These are phyloP conservation scores for Hanseniaspora vineae DNA, from an alignment of 805 yeast species.

Conservation along the genomic window DNA sequence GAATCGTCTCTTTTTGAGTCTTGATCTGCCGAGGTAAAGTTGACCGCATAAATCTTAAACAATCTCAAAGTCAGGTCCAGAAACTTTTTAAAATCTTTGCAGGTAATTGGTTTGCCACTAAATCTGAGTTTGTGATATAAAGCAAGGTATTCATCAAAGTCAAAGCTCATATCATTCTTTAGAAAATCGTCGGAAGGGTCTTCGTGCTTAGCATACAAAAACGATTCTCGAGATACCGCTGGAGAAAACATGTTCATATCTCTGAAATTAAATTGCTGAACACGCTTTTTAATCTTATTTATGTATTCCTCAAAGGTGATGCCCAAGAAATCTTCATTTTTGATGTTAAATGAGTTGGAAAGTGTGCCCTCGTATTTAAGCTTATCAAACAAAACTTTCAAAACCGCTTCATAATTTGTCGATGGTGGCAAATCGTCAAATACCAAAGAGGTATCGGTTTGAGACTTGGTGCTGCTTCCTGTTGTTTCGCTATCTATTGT, in stretches of 20 bases:
- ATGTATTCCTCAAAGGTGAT: slow-evolving; percentile 16
- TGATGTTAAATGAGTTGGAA: slow-evolving; percentile 22
- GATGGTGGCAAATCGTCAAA: slow-evolving; percentile 28
- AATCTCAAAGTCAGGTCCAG: slow-evolving; percentile 1
- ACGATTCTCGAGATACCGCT: not conserved
- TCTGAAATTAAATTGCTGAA: not conserved
- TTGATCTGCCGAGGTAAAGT: not conserved
- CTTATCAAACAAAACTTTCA: slow-evolving; percentile 47
- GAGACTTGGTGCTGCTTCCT: slow-evolving; percentile 17
- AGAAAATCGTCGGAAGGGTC: not conserved
- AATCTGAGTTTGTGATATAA: slow-evolving; percentile 1
- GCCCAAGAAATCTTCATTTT: slow-evolving; percentile 10
- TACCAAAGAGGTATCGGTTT: slow-evolving; percentile 12
- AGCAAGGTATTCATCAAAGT: slow-evolving; percentile 1
- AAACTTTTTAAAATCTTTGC: slow-evolving; percentile 2
- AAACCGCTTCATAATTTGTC: slow-evolving; percentile 37
- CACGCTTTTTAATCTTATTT: not conserved
- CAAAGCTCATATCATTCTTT: not conserved
- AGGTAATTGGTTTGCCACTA: slow-evolving; percentile 1
- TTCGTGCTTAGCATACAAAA: not conserved
- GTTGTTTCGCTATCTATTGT: slow-evolving; percentile 1
- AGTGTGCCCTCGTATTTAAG: slow-evolving; percentile 35
- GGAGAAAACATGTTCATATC: no score
- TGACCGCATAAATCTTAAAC: slow-evolving; percentile 1
- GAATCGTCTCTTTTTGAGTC: not conserved